Base-by-base conservation (phyloP, 2,329 filamentous ascomycete genomes). In the Pezicula neosporulosa region DNA sequence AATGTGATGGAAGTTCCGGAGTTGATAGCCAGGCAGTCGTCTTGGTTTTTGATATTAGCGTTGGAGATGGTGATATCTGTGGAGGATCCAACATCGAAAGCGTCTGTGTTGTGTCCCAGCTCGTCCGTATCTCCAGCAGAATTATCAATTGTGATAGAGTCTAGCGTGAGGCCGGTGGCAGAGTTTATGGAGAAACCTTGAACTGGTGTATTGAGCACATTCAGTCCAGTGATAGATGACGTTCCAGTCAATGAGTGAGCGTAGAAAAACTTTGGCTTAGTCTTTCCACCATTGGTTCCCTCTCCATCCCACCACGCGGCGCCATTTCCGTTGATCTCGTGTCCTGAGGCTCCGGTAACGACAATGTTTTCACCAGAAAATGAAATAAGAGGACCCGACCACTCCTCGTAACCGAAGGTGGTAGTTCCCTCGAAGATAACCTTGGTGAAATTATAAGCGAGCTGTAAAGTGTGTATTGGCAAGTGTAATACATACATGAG, bases 391-490 rank as follows among this genome's bases (percentile, higher is more conserved):
- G 85, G 85, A 0, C 85, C 85, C 1, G 66, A 65, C 85, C 84
- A 88, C 60, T 85, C 78, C 56, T 80, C 72, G 69, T 86, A 87
- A 18, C 74, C 84, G 61, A 85, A 89, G 49, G 78, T 82, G n/a
- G 85, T 88, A 13, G 73, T 80, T 41, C 85, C 86, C 51, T 80
- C 67, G 67, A 88, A 88, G 59, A 78, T 80, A 55, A 87, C 75
- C 50, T 66, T 73, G 21, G n/a, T 10, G 12, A 13, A 15, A 8
- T 30, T 10, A 12, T 42, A 8, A 41, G 37, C 35, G 33, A 18
- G n/a, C 15, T 30, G 38, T 16, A 16, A 30, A 28, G 12, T 28
- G 12, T 28, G n/a, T 24, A 10, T 2, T 3, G 7, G 9, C 12
- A 27, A 18, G 16, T 10, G 37, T 24, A 13, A 24, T 10, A 42